Evolutionary conservation across 352 stramenopile genomes (phyloP).

Genomic region (Aphanomyces euteiches): DNA sequence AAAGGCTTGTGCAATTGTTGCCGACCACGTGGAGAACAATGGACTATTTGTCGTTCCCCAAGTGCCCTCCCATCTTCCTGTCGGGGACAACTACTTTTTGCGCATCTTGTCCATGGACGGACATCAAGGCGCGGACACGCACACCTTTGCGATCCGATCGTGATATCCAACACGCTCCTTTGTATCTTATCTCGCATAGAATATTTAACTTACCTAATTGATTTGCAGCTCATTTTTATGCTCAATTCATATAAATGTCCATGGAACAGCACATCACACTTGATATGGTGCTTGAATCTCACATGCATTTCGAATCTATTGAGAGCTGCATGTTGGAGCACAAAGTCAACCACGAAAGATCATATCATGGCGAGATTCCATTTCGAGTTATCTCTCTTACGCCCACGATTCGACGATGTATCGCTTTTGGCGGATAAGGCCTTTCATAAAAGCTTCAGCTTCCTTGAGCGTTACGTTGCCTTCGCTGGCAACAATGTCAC

Average conservation of each 20-base stretch:
- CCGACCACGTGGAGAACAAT: constrained; percentile 30
- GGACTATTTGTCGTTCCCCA: constrained; percentile 25
- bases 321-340: too few relatives aligned
- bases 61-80: background rate
- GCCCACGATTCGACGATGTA: constrained; percentile 87
- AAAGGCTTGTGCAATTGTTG: constrained; percentile 7
- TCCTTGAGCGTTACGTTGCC: constrained; percentile 62
- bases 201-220: too few relatives aligned
- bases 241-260: too few relatives aligned
- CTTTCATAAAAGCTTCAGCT: constrained; percentile 72
- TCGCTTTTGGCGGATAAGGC: constrained; percentile 62
- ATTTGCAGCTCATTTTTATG: too few relatives aligned
- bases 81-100: constrained; percentile 20
- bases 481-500: constrained; percentile 76
- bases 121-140: constrained; percentile 19
- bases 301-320: too few relatives aligned
- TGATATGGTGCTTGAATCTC: too few relatives aligned
- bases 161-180: background rate
- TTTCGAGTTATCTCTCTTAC: constrained; percentile 29
- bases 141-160: constrained; percentile 18
- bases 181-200: too few relatives aligned
- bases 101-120: constrained; percentile 31
- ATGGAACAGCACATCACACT: too few relatives aligned
- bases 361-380: too few relatives aligned
- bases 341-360: too few relatives aligned